Evolutionary conservation across 495 filamentous ascomycete species (phyloP).

Genomic region (Lasiosphaeria ovina): DNA sequence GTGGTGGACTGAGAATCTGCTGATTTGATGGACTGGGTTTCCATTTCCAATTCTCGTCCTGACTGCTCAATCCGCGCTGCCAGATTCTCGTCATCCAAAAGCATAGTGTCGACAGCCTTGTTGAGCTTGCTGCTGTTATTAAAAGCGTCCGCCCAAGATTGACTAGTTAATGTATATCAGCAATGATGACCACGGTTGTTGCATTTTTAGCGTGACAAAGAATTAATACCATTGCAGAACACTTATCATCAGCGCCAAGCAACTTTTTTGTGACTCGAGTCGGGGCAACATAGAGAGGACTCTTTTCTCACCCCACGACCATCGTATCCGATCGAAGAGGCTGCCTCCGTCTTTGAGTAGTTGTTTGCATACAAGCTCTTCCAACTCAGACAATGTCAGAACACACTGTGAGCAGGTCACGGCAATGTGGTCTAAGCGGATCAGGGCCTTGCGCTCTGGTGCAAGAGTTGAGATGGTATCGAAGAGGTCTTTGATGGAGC

Average conservation of each 20-base stretch:
- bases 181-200: not conserved
- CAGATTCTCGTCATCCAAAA: too few species aligned
- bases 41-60: too few species aligned
- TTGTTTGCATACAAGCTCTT: not conserved
- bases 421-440: not conserved
- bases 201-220: not conserved
- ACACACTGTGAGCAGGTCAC: not conserved
- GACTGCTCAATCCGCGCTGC: too few species aligned
- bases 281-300: not conserved
- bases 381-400: not conserved
- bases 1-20: too few species aligned
- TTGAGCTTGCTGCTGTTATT: too few species aligned
- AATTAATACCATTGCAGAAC: not conserved
- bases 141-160: too few species aligned
- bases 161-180: not conserved
- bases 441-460: not conserved
- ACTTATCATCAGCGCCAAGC: not conserved
- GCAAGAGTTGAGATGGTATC: not conserved
- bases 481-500: not conserved
- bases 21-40: too few species aligned
- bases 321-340: not conserved
- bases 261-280: not conserved
- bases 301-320: not conserved
- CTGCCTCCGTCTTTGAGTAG: too few species aligned
- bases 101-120: too few species aligned